phyloP scores from a whole-genome alignment of 805 yeast species.

The Cyberlindnera euphorbiiphila region DNA sequence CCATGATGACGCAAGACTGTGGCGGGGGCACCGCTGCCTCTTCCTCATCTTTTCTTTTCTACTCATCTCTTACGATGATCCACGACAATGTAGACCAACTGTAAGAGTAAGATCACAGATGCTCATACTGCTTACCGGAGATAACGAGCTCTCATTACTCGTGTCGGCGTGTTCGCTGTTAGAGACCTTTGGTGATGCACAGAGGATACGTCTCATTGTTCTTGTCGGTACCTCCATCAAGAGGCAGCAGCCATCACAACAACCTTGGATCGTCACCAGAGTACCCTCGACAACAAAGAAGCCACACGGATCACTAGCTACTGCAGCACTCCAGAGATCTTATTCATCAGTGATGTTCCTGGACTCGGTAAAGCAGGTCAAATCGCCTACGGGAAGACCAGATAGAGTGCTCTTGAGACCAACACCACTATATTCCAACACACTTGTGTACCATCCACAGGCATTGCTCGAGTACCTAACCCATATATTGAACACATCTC shows the following conservation, averaged over 20 bases:
- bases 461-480: conserved; percentile 5
- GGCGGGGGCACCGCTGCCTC: no score
- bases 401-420: conserved; percentile 3
- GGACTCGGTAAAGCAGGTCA: conserved; percentile 1
- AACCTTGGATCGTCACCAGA: conserved; percentile 8
- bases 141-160: conserved; percentile 6
- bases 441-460: conserved; percentile 8
- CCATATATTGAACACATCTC: background rate
- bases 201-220: background rate
- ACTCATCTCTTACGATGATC: background rate
- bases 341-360: conserved; percentile 10
- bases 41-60: no score
- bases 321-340: conserved; percentile 8
- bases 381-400: background rate
- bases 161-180: conserved; percentile 1
- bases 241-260: background rate
- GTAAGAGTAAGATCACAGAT: no score
- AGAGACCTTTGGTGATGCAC: background rate
- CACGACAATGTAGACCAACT: no score
- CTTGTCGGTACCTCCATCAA: background rate
- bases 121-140: conserved; percentile 9
- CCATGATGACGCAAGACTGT: no score
- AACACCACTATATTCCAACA: conserved; percentile 4
- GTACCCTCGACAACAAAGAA: background rate
- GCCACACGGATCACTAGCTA: background rate